These are phyloP conservation scores for Plenodomus biglobosus DNA, from an alignment of 2,329 filamentous ascomycete species.

Conservation along the genomic window DNA sequence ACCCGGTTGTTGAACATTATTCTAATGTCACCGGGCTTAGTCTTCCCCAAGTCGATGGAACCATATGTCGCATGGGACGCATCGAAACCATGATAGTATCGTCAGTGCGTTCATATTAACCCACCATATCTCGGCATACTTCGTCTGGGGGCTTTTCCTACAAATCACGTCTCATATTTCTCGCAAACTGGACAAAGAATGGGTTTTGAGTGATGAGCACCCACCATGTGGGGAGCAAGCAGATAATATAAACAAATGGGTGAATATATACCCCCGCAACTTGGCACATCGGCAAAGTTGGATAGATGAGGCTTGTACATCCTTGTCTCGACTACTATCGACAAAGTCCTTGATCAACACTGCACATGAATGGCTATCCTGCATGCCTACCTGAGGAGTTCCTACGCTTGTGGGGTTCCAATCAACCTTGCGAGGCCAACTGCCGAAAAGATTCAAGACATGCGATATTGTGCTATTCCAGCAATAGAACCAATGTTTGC, in stretches of 20 bases:
- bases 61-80: not conserved
- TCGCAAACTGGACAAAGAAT: not conserved
- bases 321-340: slow-evolving; percentile 9
- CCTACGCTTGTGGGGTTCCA: slow-evolving; percentile 6
- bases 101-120: not conserved
- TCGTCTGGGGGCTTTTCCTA: not conserved
- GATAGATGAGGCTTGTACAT: slow-evolving; percentile 16
- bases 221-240: slow-evolving; percentile 2
- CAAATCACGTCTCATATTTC: too few species aligned
- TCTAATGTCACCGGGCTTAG: not conserved
- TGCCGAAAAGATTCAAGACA: slow-evolving; percentile 14
- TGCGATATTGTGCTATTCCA: slow-evolving; percentile 4
- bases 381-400: not conserved
- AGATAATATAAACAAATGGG: slow-evolving; percentile 11
- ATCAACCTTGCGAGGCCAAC: slow-evolving; percentile 1
- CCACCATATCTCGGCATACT: not conserved
- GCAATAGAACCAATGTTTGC: not conserved
- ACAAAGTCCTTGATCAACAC: slow-evolving; percentile 2
- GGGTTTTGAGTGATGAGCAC: not conserved
- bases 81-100: slow-evolving; percentile 1
- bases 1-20: slow-evolving; percentile 12
- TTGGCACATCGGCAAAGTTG: slow-evolving; percentile 17
- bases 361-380: not conserved
- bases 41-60: not conserved
- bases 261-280: slow-evolving; percentile 11